These are phyloP conservation scores for Diaporthe velutina DNA, from an alignment of 2,329 filamentous ascomycete genomes.

Conservation along the genomic window DNA sequence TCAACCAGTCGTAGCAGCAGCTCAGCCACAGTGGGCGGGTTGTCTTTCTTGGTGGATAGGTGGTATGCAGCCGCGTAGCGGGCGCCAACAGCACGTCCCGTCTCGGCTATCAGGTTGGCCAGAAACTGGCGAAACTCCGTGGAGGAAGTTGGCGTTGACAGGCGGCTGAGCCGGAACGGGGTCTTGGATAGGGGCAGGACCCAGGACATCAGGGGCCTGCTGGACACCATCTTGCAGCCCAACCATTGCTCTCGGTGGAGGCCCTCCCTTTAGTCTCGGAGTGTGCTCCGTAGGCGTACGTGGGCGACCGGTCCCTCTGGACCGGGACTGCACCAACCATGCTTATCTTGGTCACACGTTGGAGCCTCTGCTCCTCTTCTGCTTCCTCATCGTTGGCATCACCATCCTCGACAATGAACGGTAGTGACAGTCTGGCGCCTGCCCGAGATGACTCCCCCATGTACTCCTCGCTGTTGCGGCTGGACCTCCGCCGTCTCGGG, in stretches of 20 bases:
- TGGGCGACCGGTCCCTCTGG: too few species aligned
- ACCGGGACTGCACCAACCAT: too few species aligned
- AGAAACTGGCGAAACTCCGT: neutral
- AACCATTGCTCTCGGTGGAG: too few species aligned
- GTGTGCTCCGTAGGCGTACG: too few species aligned
- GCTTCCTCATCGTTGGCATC: too few species aligned
- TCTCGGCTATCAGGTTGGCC: neutral
- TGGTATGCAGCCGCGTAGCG: neutral
- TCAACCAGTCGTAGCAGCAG: neutral
- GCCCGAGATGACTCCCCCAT: neutral
- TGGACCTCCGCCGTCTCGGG: neutral
- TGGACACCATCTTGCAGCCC: neutral
- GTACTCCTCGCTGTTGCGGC: neutral
- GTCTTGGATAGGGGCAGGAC: neutral
- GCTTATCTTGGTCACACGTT: too few species aligned
- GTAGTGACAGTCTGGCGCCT: neutral
- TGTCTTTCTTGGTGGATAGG: neutral
- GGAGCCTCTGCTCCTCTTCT: neutral
- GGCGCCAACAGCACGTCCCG: neutral
- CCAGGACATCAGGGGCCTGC: neutral
- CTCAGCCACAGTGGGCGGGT: neutral
- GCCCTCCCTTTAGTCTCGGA: too few species aligned
- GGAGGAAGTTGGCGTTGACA: too few species aligned
- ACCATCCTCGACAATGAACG: conserved; percentile 13
- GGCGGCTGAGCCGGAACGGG: too few species aligned